These are phyloP conservation scores for Orbilia brochopaga DNA, from an alignment of 2,329 filamentous ascomycete genomes.

Conservation along the genomic window DNA sequence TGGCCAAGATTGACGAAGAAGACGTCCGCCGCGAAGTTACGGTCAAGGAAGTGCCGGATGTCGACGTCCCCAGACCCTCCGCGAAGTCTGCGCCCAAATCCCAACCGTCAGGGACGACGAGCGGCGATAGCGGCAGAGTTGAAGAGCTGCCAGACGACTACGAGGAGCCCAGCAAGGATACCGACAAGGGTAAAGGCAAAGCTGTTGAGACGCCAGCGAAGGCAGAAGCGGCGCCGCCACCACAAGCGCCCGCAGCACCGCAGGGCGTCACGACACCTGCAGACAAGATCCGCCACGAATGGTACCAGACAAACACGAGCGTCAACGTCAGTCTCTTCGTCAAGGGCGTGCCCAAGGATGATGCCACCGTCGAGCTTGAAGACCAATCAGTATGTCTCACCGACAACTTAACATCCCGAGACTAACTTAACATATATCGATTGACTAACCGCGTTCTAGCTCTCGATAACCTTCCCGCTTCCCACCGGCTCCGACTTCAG, in stretches of 20 bases:
- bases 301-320: conserved; percentile 69
- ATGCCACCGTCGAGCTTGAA: conserved; percentile 61
- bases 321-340: conserved; percentile 69
- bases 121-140: conserved; percentile 39
- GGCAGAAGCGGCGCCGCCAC: conserved; percentile 48
- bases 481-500: conserved; percentile 66
- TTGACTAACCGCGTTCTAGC: conserved; percentile 1
- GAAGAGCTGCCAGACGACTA: conserved; percentile 40
- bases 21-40: conserved; percentile 53
- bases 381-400: conserved; percentile 51
- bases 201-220: not conserved
- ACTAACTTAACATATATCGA: not conserved
- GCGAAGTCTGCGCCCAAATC: conserved; percentile 53
- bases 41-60: conserved; percentile 52
- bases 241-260: conserved; percentile 8
- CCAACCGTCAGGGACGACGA: conserved; percentile 4
- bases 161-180: conserved; percentile 37
- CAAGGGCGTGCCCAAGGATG: conserved; percentile 68
- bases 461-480: conserved; percentile 63
- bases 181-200: conserved; percentile 27
- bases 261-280: conserved; percentile 58
- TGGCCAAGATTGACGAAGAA: conserved; percentile 53
- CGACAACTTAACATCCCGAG: conserved; percentile 3
- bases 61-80: conserved; percentile 58
- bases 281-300: conserved; percentile 70